Evolutionary conservation across 2,329 filamentous ascomycete species (phyloP).

Genomic region (Paecilomyces variotii): DNA sequence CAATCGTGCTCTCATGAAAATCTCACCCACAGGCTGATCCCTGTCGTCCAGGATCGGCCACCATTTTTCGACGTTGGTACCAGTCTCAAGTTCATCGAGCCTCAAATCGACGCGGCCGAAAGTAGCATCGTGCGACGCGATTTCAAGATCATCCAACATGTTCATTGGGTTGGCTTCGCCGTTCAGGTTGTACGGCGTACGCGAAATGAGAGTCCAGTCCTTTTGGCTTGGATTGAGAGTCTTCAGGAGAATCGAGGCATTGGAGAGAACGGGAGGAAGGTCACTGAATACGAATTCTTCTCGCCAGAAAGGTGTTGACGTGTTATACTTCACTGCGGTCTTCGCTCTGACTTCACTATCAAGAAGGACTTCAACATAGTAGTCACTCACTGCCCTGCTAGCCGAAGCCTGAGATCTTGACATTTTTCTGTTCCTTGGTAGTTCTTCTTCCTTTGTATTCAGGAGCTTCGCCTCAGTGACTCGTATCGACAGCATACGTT

Average conservation of each 20-base stretch:
- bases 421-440: conserved; percentile 24
- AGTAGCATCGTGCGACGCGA: conserved; percentile 39
- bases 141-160: conserved; percentile 38
- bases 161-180: conserved; percentile 33
- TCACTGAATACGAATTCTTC: conserved; percentile 42
- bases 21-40: conserved; percentile 69
- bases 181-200: conserved; percentile 35
- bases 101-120: conserved; percentile 65
- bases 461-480: conserved; percentile 55
- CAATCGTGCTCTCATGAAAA: conserved; percentile 73
- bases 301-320: conserved; percentile 41
- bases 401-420: conserved; percentile 22
- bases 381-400: conserved; percentile 29
- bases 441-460: conserved; percentile 23
- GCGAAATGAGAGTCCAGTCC: conserved; percentile 42
- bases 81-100: conserved; percentile 67
- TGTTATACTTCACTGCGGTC: conserved; percentile 40
- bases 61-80: conserved; percentile 80
- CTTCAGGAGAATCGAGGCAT: conserved; percentile 39
- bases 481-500: conserved; percentile 51
- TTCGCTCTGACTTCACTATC: conserved; percentile 43
- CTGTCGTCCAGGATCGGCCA: conserved; percentile 70
- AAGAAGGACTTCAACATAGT: conserved; percentile 41
- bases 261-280: conserved; percentile 40
- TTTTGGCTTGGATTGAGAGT: conserved; percentile 40